These are phyloP conservation scores for Cladorrhinum sp. DNA, from an alignment of 2,329 filamentous ascomycete species.

Conservation along the genomic window DNA sequence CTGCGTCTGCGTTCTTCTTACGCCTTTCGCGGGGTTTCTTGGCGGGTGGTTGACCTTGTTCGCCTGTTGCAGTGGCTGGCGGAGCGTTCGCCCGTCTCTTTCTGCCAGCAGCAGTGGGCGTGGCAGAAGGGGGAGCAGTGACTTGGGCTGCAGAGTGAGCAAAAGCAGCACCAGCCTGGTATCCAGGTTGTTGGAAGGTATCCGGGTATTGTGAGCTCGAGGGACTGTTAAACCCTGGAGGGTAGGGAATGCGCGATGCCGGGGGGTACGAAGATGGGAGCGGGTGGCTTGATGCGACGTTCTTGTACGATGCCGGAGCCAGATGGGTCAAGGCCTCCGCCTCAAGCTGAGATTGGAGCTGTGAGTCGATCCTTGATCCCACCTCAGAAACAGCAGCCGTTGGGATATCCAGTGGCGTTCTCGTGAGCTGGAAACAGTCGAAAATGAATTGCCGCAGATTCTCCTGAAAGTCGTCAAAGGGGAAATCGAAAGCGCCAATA, in stretches of 20 bases:
- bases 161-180: conserved; percentile 21
- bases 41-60: conserved; percentile 4
- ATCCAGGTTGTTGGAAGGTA: conserved; percentile 4
- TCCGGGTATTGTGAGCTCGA: conserved; percentile 9
- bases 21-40: conserved; percentile 23
- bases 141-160: conserved; percentile 24
- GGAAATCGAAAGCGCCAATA: conserved; percentile 7
- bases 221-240: conserved; percentile 12
- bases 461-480: conserved; percentile 11
- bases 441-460: conserved; percentile 11
- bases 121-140: background rate
- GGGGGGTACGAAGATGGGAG: conserved; percentile 10
- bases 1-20: conserved; percentile 18
- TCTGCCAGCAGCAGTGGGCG: background rate
- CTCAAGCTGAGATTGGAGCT: conserved; percentile 26
- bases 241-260: conserved; percentile 15
- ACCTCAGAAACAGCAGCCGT: conserved; percentile 6
- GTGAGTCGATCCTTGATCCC: conserved; percentile 18
- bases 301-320: background rate
- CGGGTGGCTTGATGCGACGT: background rate
- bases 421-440: conserved; percentile 13
- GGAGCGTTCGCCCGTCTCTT: conserved; percentile 19
- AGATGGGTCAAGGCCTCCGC: conserved; percentile 17
- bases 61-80: background rate
- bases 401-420: conserved; percentile 3